phyloP scores from a whole-genome alignment of 768 basidiomycete genomes.

The Hydnomerulius pinastri region DNA sequence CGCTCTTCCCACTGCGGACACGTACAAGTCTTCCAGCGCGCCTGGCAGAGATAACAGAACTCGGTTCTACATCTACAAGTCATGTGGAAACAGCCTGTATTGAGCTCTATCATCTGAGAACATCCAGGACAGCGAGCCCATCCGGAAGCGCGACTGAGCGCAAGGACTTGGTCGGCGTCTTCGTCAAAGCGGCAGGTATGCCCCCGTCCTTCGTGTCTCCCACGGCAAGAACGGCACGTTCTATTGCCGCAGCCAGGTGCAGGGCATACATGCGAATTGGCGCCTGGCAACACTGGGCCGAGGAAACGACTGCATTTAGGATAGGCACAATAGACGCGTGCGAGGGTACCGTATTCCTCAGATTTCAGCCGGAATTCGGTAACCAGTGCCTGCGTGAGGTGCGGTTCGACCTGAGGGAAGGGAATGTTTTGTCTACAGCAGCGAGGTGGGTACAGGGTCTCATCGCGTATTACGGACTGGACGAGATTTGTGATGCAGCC shows the following conservation, averaged over 20 bases:
- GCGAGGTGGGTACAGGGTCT: constrained; percentile 42
- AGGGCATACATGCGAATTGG: constrained; percentile 19
- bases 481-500: constrained; percentile 38
- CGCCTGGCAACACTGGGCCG: constrained; percentile 32
- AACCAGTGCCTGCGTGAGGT: constrained; percentile 24
- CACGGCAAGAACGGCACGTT: constrained; percentile 30
- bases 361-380: constrained; percentile 26
- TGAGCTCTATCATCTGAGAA: constrained; percentile 39
- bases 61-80: constrained; percentile 40
- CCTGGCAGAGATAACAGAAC: constrained; percentile 51
- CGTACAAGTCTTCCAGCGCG: constrained; percentile 60
- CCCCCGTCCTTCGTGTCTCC: constrained; percentile 19
- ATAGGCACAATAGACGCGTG: constrained; percentile 41
- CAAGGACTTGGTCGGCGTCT: constrained; percentile 26
- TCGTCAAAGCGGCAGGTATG: constrained; percentile 29
- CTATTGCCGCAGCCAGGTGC: constrained; percentile 17
- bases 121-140: constrained; percentile 45
- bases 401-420: constrained; percentile 20
- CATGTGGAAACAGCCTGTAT: constrained; percentile 42
- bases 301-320: constrained; percentile 38
- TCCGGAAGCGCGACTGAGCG: constrained; percentile 25
- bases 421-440: constrained; percentile 39
- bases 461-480: constrained; percentile 36
- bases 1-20: constrained; percentile 72
- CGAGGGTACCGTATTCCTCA: constrained; percentile 33